phyloP scores from a whole-genome alignment of 768 basidiomycete genomes.

The Leccinum variicolor region DNA sequence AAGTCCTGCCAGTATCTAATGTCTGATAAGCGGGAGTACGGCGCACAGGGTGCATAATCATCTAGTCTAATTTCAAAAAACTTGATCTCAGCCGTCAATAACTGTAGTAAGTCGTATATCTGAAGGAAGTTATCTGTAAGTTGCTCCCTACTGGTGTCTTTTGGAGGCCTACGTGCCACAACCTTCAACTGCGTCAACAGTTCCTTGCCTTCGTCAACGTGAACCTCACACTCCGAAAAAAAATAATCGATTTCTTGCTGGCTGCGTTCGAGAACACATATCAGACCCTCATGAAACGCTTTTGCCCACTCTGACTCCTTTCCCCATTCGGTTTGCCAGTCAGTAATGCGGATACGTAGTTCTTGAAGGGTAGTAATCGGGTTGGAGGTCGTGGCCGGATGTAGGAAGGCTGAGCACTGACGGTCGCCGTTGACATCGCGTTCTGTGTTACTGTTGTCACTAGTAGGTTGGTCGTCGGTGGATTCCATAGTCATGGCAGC shows the following conservation, averaged over 20 bases:
- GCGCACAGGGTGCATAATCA: no score
- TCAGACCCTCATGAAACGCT: neutral
- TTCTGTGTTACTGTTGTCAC: no score
- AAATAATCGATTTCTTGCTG: neutral
- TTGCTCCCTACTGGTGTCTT: neutral
- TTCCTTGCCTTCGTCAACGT: neutral
- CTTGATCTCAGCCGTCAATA: neutral
- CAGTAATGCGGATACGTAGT: neutral
- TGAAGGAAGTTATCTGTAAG: neutral
- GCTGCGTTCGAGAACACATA: neutral
- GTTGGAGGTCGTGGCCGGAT: neutral
- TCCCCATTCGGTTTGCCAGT: neutral
- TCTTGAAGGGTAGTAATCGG: neutral
- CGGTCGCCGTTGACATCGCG: no score
- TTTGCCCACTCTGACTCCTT: neutral
- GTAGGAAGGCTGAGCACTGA: neutral
- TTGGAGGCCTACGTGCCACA: neutral
- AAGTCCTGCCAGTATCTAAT: neutral
- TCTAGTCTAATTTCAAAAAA: neutral
- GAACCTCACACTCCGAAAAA: neutral
- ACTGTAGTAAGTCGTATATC: neutral
- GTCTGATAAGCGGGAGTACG: neutral
- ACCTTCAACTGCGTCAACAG: no score
- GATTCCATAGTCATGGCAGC: neutral
- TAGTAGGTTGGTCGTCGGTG: no score